These are phyloP conservation scores for Rhizophlyctis rosea DNA, from an alignment of 192 early-diverging fungal species.

Conservation along the genomic window DNA sequence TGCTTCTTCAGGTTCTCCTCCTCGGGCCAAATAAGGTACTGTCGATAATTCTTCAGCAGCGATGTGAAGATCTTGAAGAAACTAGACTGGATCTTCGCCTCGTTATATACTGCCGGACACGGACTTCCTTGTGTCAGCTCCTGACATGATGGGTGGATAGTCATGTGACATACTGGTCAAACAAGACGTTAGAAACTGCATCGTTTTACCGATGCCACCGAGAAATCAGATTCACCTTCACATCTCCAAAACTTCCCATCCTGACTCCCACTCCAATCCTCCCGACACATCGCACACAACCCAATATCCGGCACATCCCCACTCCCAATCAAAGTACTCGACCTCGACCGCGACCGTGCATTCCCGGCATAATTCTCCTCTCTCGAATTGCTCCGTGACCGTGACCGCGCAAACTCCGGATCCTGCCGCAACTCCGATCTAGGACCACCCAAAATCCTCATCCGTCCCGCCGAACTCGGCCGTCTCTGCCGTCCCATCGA, in stretches of 20 bases:
- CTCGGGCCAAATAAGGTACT: slow-evolving; percentile 47
- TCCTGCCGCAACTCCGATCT: too few relatives aligned
- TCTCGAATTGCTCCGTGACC: background rate
- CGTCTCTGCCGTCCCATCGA: too few relatives aligned
- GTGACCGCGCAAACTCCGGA: background rate
- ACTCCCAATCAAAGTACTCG: too few relatives aligned
- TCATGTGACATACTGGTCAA: slow-evolving; percentile 52
- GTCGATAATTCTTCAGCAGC: slow-evolving; percentile 67
- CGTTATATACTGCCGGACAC: slow-evolving; percentile 64
- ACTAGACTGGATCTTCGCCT: slow-evolving; percentile 58
- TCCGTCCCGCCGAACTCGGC: background rate
- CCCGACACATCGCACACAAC: slow-evolving; percentile 30
- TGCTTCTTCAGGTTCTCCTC: slow-evolving; percentile 20
- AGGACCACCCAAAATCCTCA: background rate
- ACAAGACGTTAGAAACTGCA: slow-evolving; percentile 52
- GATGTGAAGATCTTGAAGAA: slow-evolving; percentile 77
- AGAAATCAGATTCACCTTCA: slow-evolving; percentile 47
- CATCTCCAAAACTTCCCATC: slow-evolving; percentile 27
- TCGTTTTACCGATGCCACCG: slow-evolving; percentile 44
- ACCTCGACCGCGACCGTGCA: background rate
- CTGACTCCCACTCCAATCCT: slow-evolving; percentile 16
- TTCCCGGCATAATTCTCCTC: background rate
- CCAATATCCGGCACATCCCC: background rate
- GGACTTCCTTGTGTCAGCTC: slow-evolving; percentile 40
- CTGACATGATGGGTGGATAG: slow-evolving; percentile 45